Base-by-base conservation (phyloP, 2,329 filamentous ascomycete genomes). In the Ophiostoma ips region DNA sequence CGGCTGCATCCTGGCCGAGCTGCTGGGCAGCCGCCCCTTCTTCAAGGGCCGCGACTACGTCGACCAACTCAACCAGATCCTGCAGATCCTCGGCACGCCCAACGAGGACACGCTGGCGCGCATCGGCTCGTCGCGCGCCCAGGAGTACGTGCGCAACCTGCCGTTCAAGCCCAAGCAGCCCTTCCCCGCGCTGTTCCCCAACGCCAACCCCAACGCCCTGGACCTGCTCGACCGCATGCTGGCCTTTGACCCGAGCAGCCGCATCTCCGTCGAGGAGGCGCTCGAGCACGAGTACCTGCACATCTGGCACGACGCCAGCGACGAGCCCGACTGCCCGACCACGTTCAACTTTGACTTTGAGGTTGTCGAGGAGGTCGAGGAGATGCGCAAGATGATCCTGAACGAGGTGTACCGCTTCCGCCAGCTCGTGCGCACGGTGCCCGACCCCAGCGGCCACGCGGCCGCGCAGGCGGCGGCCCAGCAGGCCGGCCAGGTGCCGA, bases 21-120 rank as follows among this genome's bases (percentile, higher is more conserved):
- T 98, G 12, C 80, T 98, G 34, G 92, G 92, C 55, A 90, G 92
- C 53, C 85, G 94, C 53, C 92, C 92, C 40, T 98, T 98, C 76
- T 96, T 98, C 77, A 98, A 98, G 71, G 92, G 92, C 52, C 86
- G 92, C 55, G 92, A 98, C 71, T 98, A 98, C 63, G 92, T 98
- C 66, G 92, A 98, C 69, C 92, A 98, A 72, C 80, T 98, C 57
- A 98, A 98, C 75, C 92, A 98, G 70, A 98, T 98, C 62, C 77
- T 98, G 50, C 89, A 96, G 72, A 95, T 94, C 65, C 83, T 98
- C 49, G 92, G 92, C 56, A 98, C 90, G 1, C 92, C 92, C 37
- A 94, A 90, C 63, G 90, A 96, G 67, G 87, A 94, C 64, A 98
- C 92, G 0, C 76, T 98, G 18, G 83, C 80, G 24, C 86, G 92